Evolutionary conservation across 1,284 basidiomycete genomes (phyloP), one percentile per base, ranked within the genome.

Genomic region (Coniferiporia sulphurascens): DNA sequence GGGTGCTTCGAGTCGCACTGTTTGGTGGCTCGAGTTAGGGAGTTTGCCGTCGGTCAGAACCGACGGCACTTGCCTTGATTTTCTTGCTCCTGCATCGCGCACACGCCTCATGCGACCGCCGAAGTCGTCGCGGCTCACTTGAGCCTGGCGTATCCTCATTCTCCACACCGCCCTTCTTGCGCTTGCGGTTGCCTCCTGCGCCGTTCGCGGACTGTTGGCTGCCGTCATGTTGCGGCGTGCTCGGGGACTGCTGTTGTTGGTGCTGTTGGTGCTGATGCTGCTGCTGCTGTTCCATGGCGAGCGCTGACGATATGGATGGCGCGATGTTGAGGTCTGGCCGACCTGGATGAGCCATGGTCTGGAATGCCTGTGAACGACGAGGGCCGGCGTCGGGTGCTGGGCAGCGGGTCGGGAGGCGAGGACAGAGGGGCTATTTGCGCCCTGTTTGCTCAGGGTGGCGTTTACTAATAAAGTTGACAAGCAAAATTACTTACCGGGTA

Each of bases 11-110:
- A 91, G 74, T 92, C 89, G 80, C 89, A 92, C 90, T 91, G 70
- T 9, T 9, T 56, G 60, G 69, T 65, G 58, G 66, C 67, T 70
- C 65, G 63, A 63, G 63, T 48, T 34, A 44, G 54, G 52, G 49
- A 61, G 51, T 54, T 63, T 62, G 61, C 61, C 60, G 63, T 84
- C 85, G 86, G 86, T 82, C 80, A 81, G 79, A 80, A 80, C 87
- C 87, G 87, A 80, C 85, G 83, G 84, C 80, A 87, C 87, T 85
- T 87, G 86, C 90, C 87, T 92, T 92, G 76, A 91, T 92, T 86
- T 91, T 91, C 82, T 92, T 91, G 76, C 85, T 87, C 80, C 90
- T 87, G 80, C 90, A 92, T 71, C 90, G 82, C 65, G 89, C 85
- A 78, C 89, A 92, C 64, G 89, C 89, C 74, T 92, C 90, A 76